Evolutionary conservation across 208 protist species (phyloP).

Genomic region (Crithidia brevicula): DNA sequence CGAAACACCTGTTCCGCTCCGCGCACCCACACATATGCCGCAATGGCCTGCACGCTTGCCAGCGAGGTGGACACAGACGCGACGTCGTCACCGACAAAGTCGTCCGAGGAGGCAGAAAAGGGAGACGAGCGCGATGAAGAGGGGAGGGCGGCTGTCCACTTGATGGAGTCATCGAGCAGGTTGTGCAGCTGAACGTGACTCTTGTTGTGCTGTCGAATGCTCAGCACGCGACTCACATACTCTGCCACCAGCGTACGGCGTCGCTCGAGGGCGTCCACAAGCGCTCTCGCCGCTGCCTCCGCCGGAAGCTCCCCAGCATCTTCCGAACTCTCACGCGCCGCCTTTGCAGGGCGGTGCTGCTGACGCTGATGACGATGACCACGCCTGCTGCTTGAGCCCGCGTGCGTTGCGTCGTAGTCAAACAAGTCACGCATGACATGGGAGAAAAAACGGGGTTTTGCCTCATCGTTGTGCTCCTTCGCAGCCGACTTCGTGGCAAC

Average conservation of each 20-base stretch:
- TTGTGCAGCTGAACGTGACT: conserved; percentile 27
- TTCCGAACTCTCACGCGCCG: no score
- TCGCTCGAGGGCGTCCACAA: background rate
- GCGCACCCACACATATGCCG: conserved; percentile 30
- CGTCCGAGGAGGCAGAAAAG: background rate
- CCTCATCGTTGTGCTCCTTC: conserved; percentile 13
- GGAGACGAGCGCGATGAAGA: background rate
- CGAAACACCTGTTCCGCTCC: conserved; percentile 22
- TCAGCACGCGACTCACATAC: conserved; percentile 17
- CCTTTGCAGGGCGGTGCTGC: background rate
- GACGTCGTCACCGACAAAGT: background rate
- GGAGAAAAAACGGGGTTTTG: conserved; percentile 50
- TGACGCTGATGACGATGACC: background rate
- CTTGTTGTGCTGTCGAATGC: conserved; percentile 23
- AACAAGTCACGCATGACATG: conserved; percentile 44
- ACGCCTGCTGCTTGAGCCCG: background rate
- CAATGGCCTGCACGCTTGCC: conserved; percentile 12
- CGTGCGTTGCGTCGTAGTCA: conserved; percentile 31
- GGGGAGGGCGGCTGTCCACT: conserved; percentile 24
- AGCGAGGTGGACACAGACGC: background rate
- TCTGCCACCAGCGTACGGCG: conserved; percentile 15
- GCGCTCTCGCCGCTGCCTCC: background rate
- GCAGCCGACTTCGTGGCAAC: background rate
- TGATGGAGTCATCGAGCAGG: conserved; percentile 13
- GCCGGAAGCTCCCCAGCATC: background rate